These are phyloP conservation scores for Sisymbrium irio DNA, from an alignment of 345 rosid genomes.

Conservation along the genomic window DNA sequence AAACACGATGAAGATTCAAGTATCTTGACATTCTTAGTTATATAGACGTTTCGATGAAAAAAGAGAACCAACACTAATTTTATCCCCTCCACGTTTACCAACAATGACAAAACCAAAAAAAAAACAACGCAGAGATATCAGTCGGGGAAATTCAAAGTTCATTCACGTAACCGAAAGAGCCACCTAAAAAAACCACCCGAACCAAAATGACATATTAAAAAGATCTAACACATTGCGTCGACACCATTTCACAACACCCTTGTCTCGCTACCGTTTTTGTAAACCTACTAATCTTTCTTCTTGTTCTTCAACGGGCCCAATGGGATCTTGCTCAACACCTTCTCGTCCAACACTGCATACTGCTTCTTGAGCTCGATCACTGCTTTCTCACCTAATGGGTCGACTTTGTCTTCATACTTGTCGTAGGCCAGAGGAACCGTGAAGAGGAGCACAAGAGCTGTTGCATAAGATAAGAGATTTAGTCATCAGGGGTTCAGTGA, in stretches of 20 bases:
- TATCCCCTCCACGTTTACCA: slow-evolving; percentile 20
- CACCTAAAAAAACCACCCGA: neutral
- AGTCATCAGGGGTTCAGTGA: neutral
- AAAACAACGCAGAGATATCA: neutral
- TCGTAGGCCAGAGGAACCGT: slow-evolving; percentile 77
- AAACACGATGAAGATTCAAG: neutral
- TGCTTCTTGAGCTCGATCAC: slow-evolving; percentile 73
- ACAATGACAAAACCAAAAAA: slow-evolving; percentile 11
- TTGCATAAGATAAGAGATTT: neutral
- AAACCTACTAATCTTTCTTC: slow-evolving; percentile 60
- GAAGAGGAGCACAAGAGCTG: slow-evolving; percentile 66
- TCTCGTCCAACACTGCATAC: slow-evolving; percentile 67
- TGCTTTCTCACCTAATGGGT: slow-evolving; percentile 76
- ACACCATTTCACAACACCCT: slow-evolving; percentile 32
- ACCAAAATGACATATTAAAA: neutral
- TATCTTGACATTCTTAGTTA: neutral
- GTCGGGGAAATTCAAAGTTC: slow-evolving; percentile 27
- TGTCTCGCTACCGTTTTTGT: neutral
- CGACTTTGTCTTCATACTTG: slow-evolving; percentile 83
- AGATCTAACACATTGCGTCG: slow-evolving; percentile 19
- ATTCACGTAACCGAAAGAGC: slow-evolving; percentile 29
- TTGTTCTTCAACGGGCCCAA: slow-evolving; percentile 61
- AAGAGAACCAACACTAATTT: slow-evolving; percentile 5
- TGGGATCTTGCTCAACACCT: slow-evolving; percentile 76
- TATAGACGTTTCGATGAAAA: neutral